phyloP scores from a whole-genome alignment of 164 flowering plant genomes.

The Macadamia tetraphylla region DNA sequence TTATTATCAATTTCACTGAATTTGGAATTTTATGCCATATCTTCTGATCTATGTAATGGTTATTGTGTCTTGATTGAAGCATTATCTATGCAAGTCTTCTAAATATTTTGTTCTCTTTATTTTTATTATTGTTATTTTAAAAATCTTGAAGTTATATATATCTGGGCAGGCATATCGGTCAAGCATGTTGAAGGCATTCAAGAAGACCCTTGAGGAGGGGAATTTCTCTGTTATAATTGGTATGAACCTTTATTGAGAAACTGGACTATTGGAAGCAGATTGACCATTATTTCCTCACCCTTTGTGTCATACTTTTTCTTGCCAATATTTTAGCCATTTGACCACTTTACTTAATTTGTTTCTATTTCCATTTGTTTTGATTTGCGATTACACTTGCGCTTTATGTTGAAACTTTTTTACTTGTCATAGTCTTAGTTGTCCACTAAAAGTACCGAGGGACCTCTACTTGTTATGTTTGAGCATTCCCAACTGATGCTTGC shows the following conservation, averaged over 20 bases:
- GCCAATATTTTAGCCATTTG: not conserved
- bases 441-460: slow-evolving; percentile 8
- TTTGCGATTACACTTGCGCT: slow-evolving; percentile 8
- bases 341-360: not conserved
- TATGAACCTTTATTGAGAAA: slow-evolving; percentile 37
- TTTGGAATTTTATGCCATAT: no score
- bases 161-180: slow-evolving; percentile 73
- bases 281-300: not conserved
- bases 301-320: not conserved
- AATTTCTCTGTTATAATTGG: slow-evolving; percentile 78
- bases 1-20: no score
- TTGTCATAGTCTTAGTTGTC: slow-evolving; percentile 7
- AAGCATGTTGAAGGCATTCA: slow-evolving; percentile 97
- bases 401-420: slow-evolving; percentile 7
- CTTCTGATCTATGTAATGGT: no score
- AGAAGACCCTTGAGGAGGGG: slow-evolving; percentile 93
- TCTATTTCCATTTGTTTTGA: slow-evolving; percentile 7
- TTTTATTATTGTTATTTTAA: not conserved
- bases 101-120: not conserved
- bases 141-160: not conserved
- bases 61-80: no score
- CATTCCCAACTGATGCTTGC: slow-evolving; percentile 9
- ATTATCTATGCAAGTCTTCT: no score
- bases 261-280: not conserved
- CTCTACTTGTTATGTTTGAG: slow-evolving; percentile 10